Conservation (phyloP, 2,329 filamentous ascomycete genomes). For the Alternaria incomplexa region DNA sequence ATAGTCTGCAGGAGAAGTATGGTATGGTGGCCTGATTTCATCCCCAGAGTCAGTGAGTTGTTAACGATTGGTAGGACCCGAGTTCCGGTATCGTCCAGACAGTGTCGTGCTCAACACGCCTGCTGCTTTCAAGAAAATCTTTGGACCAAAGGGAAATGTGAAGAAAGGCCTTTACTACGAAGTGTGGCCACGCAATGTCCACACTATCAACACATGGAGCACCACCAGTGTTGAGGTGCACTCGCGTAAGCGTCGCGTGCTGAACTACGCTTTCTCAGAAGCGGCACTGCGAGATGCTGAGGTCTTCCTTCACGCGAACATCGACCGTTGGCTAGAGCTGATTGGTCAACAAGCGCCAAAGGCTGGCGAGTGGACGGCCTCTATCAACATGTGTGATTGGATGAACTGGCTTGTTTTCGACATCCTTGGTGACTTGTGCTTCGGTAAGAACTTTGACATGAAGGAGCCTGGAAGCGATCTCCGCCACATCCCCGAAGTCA, state of each 20-base stretch:
- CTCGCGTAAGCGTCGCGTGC: conserved; percentile 46
- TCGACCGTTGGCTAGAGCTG: conserved; percentile 31
- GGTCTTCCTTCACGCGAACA: conserved; percentile 42
- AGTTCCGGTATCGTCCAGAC: conserved; percentile 74
- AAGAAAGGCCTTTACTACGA: conserved; percentile 53
- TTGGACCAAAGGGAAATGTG: conserved; percentile 53
- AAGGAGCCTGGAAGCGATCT: conserved; percentile 28
- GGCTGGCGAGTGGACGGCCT: conserved; percentile 14
- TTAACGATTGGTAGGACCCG: conserved; percentile 5
- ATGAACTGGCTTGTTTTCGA: conserved; percentile 52
- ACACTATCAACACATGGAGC: conserved; percentile 47
- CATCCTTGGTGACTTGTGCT: conserved; percentile 53
- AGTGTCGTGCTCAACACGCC: conserved; percentile 75
- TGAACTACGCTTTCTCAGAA: conserved; percentile 52
- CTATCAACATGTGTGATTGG: conserved; percentile 26
- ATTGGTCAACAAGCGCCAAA: conserved; percentile 15
- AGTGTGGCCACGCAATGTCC: conserved; percentile 46
- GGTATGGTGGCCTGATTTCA: conserved; percentile 50
- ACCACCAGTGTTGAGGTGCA: conserved; percentile 41
- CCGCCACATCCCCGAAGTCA: conserved; percentile 28
- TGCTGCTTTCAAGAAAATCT: conserved; percentile 53
- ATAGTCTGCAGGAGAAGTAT: conserved; percentile 73
- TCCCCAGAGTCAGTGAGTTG: background rate
- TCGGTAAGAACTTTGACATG: conserved; percentile 48
- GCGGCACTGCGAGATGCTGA: conserved; percentile 49